Percentiles rank a stretch among this genome's conserved stretches.
Evolutionary conservation across 495 filamentous ascomycete genomes (phyloP).

Genomic region (Lindgomyces ingoldianus): DNA sequence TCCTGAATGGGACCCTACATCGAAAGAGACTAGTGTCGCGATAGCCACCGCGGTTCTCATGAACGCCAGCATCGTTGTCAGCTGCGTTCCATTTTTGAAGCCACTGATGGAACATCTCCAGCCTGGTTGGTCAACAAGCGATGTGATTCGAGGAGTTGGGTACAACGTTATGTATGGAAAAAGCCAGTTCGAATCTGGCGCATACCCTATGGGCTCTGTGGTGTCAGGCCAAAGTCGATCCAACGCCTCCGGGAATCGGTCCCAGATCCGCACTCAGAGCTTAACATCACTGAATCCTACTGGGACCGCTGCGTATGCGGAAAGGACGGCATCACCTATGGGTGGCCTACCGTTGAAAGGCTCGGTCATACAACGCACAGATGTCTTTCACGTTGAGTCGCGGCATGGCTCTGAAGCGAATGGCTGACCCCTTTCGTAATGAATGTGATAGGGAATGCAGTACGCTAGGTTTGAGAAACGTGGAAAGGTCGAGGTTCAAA

Average conservation of each 20-base stretch:
- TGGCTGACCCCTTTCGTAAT: background rate
- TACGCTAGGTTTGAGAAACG: no score
- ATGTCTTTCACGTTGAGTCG: background rate
- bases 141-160: conserved; percentile 11
- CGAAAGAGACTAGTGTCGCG: conserved; percentile 1
- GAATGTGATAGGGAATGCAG: no score
- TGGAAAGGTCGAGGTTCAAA: no score
- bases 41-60: conserved; percentile 10
- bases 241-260: background rate
- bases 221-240: background rate
- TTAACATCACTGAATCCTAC: background rate
- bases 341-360: background rate
- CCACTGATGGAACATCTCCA: conserved; percentile 19
- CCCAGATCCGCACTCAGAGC: background rate
- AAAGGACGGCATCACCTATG: background rate
- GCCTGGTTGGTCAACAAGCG: conserved; percentile 20
- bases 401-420: background rate
- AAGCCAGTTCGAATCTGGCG: background rate
- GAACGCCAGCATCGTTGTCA: conserved; percentile 17
- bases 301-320: background rate
- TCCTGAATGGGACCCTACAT: conserved; percentile 7
- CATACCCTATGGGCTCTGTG: conserved; percentile 2
- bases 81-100: conserved; percentile 21
- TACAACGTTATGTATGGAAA: conserved; percentile 12
- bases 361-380: background rate